A percentile compares a stretch with the other conserved stretches of the same genome.
Conservation (phyloP, 441 rosid genomes). For the Heliophila coronopifolia region DNA sequence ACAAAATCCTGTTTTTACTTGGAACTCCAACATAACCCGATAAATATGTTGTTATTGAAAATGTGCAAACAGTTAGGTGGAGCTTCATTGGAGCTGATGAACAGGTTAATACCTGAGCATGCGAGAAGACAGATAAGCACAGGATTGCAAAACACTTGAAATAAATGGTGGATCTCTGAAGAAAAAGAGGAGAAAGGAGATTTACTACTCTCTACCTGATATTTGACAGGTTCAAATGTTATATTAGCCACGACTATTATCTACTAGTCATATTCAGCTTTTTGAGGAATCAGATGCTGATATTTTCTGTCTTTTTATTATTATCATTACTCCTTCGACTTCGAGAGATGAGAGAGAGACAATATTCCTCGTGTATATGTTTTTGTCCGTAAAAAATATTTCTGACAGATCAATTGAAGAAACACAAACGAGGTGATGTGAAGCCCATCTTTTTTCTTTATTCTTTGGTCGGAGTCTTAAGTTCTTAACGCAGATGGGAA, state of each 20-base stretch:
- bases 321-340: not conserved
- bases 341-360: slow-evolving; percentile 17
- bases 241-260: too few species aligned
- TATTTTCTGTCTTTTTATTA: slow-evolving; percentile 4
- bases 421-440: too few species aligned
- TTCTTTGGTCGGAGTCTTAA: too few species aligned
- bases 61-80: slow-evolving; percentile 38
- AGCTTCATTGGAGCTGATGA: slow-evolving; percentile 55
- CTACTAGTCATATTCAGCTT: slow-evolving; percentile 8
- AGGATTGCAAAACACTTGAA: too few species aligned
- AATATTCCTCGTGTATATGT: slow-evolving; percentile 20
- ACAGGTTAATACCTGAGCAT: slow-evolving; percentile 57
- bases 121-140: slow-evolving; percentile 39
- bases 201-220: slow-evolving; percentile 16
- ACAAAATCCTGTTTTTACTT: not conserved
- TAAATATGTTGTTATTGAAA: not conserved
- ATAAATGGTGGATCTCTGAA: too few species aligned
- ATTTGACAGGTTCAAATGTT: too few species aligned
- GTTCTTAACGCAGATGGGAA: too few species aligned
- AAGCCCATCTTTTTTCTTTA: too few species aligned
- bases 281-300: slow-evolving; percentile 20
- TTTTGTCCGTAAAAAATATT: slow-evolving; percentile 13
- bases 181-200: too few species aligned
- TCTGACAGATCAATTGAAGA: too few species aligned
- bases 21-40: not conserved